Percentiles rank a stretch among this genome's conserved stretches.
These are phyloP conservation scores for Sphagnum magellanicum DNA, from an alignment of 228 moss, liverwort and hornwort species.

Conservation along the genomic window DNA sequence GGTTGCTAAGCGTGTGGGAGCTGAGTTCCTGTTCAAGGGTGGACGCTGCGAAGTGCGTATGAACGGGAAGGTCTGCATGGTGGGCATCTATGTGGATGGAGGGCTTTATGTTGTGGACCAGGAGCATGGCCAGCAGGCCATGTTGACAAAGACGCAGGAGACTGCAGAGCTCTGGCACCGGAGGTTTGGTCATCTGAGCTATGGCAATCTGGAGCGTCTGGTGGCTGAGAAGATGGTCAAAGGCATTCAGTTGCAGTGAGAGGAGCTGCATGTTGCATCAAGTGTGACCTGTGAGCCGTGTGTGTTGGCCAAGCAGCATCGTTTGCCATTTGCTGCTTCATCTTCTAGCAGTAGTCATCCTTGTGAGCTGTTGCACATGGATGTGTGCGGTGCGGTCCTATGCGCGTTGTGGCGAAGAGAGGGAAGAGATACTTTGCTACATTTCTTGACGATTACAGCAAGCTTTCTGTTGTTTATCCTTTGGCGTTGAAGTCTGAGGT, in stretches of 20 bases:
- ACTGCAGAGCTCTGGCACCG: not conserved
- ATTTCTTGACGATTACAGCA: not conserved
- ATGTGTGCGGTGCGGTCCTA: constrained; percentile 1
- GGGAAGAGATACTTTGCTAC: not conserved
- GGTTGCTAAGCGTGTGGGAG: not conserved
- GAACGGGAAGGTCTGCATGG: too few relatives aligned
- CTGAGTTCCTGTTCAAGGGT: not conserved
- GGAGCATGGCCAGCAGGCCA: too few relatives aligned
- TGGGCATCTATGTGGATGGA: too few relatives aligned
- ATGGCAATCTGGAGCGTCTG: not conserved
- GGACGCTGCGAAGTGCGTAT: not conserved
- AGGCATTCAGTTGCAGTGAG: not conserved
- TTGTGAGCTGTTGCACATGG: not conserved
- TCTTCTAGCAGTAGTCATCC: not conserved
- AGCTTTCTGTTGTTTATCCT: not conserved
- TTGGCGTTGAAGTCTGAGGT: not conserved
- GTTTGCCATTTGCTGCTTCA: not conserved
- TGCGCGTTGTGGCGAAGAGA: not conserved
- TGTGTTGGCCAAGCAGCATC: not conserved
- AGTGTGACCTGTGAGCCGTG: not conserved
- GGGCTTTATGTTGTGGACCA: too few relatives aligned
- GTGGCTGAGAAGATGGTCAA: not conserved
- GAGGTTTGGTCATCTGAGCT: not conserved
- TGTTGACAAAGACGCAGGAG: too few relatives aligned
- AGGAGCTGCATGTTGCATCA: not conserved